Evolutionary conservation across 345 rosid genomes (phyloP).

Genomic region (Orychophragmus violaceus): DNA sequence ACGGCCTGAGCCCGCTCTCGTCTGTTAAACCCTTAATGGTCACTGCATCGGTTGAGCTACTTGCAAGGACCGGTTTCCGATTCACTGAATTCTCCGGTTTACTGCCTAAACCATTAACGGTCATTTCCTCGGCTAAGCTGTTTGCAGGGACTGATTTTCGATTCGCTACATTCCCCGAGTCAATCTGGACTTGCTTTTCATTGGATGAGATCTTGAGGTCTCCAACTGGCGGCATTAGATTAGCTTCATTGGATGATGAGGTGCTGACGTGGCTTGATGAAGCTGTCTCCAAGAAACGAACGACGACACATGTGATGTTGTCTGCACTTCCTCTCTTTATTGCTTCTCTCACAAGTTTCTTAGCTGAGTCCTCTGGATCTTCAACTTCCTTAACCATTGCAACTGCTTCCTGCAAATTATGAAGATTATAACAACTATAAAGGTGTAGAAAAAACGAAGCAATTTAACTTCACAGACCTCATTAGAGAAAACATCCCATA

Average conservation of each 20-base stretch:
- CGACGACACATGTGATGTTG: constrained; percentile 86
- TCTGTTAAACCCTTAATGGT: not conserved
- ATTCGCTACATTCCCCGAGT: not conserved
- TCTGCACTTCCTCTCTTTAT: constrained; percentile 93
- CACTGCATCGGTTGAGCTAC: not conserved
- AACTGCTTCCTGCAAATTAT: constrained; percentile 65
- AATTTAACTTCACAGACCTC: constrained; percentile 44
- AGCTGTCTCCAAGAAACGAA: constrained; percentile 45
- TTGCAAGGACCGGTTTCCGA: not conserved
- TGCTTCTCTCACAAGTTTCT: constrained; percentile 72
- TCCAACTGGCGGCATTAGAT: not conserved
- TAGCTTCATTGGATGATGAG: not conserved
- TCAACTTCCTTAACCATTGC: constrained; percentile 64
- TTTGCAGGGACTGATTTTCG: not conserved
- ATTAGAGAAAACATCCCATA: constrained; percentile 93
- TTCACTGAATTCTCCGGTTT: not conserved
- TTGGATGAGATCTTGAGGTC: constrained; percentile 11
- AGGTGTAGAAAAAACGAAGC: not conserved
- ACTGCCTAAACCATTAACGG: not conserved
- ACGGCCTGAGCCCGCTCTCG: not conserved
- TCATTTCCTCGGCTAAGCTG: not conserved
- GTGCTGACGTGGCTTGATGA: constrained; percentile 14
- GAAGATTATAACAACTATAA: not conserved
- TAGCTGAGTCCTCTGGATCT: constrained; percentile 87
- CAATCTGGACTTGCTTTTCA: not conserved